A percentile compares a stretch with the other conserved stretches of the same genome.
phyloP scores from a whole-genome alignment of 257 asterid genomes.

The Nicotiana tabacum region DNA sequence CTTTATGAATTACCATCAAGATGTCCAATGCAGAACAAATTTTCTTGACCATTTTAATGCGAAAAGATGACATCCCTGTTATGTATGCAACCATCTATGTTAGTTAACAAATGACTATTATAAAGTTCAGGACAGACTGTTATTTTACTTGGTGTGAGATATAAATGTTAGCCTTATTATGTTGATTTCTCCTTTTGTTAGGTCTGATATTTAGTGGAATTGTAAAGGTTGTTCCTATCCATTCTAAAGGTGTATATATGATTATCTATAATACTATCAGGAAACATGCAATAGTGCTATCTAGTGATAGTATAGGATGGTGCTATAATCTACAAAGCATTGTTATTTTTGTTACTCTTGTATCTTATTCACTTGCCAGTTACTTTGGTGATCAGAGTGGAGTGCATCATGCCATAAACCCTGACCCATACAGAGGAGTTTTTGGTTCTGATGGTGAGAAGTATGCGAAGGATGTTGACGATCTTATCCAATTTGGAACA shows the following conservation, averaged over 20 bases:
- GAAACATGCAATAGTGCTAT: not conserved
- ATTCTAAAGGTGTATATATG: not conserved
- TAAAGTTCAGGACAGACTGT: not conserved
- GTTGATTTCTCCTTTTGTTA: not conserved
- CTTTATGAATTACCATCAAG: not conserved
- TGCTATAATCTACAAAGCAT: not conserved
- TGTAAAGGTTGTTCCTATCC: not conserved
- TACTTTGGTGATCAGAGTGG: constrained; percentile 50
- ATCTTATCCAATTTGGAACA: constrained; percentile 80
- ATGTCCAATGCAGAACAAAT: not conserved
- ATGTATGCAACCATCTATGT: not conserved
- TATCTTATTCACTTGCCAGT: not conserved
- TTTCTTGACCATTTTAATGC: not conserved
- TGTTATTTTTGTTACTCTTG: not conserved
- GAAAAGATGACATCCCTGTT: not conserved
- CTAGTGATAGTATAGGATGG: not conserved
- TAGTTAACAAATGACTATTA: not conserved
- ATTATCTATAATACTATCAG: not conserved
- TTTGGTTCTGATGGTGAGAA: constrained; percentile 82
- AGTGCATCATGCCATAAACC: constrained; percentile 84
- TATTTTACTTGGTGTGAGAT: not conserved
- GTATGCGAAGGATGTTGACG: constrained; percentile 87
- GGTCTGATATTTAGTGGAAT: not conserved
- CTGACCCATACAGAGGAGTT: constrained; percentile 86
- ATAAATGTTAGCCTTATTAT: not conserved